Evolutionary conservation across 352 stramenopile species (phyloP).

Genomic region (Pilasporangium apinafurcum): DNA sequence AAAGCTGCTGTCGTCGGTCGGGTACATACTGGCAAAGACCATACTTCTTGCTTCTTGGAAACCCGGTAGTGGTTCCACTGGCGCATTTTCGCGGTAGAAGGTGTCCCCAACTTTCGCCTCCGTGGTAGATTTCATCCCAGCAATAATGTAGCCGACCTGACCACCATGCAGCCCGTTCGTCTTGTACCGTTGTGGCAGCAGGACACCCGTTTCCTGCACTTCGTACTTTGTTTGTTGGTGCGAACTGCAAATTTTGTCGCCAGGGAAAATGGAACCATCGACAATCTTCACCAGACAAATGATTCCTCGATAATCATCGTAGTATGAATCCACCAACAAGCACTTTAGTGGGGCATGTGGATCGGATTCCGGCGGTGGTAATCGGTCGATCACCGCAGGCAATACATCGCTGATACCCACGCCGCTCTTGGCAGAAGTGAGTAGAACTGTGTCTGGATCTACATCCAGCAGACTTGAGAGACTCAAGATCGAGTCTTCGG

Average conservation of each 20-base stretch:
- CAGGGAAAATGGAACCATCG: conserved; percentile 85
- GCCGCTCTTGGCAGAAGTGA: conserved; percentile 94
- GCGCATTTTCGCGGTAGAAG: conserved; percentile 63
- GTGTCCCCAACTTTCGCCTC: conserved; percentile 93
- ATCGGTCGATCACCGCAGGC: conserved; percentile 67
- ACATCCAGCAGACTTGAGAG: conserved; percentile 78
- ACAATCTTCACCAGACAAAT: conserved; percentile 94
- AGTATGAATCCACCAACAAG: conserved; percentile 97
- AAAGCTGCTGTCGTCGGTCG: conserved; percentile 94
- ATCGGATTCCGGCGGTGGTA: conserved; percentile 46
- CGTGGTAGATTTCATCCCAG: conserved; percentile 95
- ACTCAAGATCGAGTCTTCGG: conserved; percentile 82
- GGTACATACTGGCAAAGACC: conserved; percentile 99
- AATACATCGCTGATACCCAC: conserved; percentile 86
- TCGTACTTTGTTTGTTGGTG: conserved; percentile 87
- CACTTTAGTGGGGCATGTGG: conserved; percentile 79
- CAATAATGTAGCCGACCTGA: conserved; percentile 97
- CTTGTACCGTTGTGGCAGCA: conserved; percentile 84
- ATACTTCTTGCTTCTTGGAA: conserved; percentile 89
- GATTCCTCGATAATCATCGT: conserved; percentile 93
- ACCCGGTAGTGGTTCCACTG: conserved; percentile 60
- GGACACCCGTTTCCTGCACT: conserved; percentile 94
- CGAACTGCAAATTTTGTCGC: conserved; percentile 74
- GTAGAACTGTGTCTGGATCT: conserved; percentile 93
- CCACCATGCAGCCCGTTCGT: conserved; percentile 79